A percentile compares a stretch with the other conserved stretches of the same genome.
Conservation (phyloP, 441 rosid species). For the Gossypium davidsonii region DNA sequence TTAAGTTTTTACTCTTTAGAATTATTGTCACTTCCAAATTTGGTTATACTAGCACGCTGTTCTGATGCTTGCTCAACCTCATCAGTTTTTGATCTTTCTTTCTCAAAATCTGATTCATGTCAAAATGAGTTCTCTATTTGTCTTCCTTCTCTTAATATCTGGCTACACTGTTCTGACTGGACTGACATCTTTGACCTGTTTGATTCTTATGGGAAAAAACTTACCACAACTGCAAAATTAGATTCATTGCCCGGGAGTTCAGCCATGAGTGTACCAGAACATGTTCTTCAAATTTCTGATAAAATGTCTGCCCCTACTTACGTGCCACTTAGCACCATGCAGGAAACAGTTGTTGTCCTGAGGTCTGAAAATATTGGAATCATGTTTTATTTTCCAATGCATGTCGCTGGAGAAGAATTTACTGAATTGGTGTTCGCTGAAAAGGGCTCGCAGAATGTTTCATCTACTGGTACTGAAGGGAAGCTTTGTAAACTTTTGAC, state of each 20-base stretch:
- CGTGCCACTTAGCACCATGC: constrained; percentile 25
- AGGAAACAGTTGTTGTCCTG: constrained; percentile 29
- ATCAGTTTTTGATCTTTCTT: constrained; percentile 45
- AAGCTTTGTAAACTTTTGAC: constrained; percentile 42
- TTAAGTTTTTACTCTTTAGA: constrained; percentile 45
- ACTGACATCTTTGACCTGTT: constrained; percentile 39
- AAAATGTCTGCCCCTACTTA: constrained; percentile 22
- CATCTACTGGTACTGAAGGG: constrained; percentile 25
- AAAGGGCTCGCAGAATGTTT: constrained; percentile 26
- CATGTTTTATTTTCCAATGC: constrained; percentile 50
- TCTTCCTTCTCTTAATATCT: constrained; percentile 74
- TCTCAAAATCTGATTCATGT: constrained; percentile 34
- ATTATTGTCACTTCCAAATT: constrained; percentile 46
- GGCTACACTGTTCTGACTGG: constrained; percentile 72
- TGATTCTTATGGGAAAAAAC: constrained; percentile 34
- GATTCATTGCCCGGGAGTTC: constrained; percentile 26
- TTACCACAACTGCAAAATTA: constrained; percentile 24
- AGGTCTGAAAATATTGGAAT: constrained; percentile 58
- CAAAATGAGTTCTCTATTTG: constrained; percentile 41
- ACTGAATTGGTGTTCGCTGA: constrained; percentile 28
- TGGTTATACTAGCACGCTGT: constrained; percentile 61
- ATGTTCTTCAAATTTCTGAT: constrained; percentile 30
- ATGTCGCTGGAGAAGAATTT: constrained; percentile 25
- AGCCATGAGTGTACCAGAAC: constrained; percentile 14
- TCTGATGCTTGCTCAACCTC: constrained; percentile 28